Base-by-base conservation (phyloP, 2,329 filamentous ascomycete species). In the Alternaria dauci region DNA sequence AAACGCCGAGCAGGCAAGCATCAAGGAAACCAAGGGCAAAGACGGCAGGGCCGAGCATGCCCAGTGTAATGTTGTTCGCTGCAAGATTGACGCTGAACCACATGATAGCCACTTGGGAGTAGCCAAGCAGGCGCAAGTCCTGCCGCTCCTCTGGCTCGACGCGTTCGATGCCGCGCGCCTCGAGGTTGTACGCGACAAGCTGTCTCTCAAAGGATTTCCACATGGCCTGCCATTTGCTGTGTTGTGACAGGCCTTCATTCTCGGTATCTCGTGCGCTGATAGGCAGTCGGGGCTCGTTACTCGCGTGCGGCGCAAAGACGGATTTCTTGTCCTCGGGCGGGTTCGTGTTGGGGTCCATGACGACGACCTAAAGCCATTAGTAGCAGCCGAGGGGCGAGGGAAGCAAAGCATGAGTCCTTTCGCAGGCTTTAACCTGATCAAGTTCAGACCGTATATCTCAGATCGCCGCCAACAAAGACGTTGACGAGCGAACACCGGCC, bases 21-120 rank as follows among this genome's bases (percentile, higher is more conserved):
- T 89, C 87, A 14, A 80, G 66, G 65, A 89, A 89, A 20, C 85
- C 84, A 6, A 90, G 78, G 4, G 81, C 81, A 73, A 85, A 89
- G 1, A 88, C 81, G 2, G 83, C 81, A 1, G 87, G 86, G 0
- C 87, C 87, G 18, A 89, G 81, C 82, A 88, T 87, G 1, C 86
- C 87, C n/a, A 89, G 79, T 0, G 86, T 88, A 44, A 89, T 84
- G 65, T 89, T 89, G 75, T 89, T 88, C 26, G 87, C 85, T 2
- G 86, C 85, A 9, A 89, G 78, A 68, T 89, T 89, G 72, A 88
- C 84, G 9, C 84, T 86, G 62, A 88, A 83, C 87, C 87, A 89
- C 50, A 89, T 76, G 47, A 87, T 74, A 18, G 82, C 83, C 23
- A 86, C 82, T 71, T 88, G 86, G 38, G 83, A 76, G 70, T 87